Conservation (phyloP, 2,329 filamentous ascomycete species). For the Beauveria sp. region DNA sequence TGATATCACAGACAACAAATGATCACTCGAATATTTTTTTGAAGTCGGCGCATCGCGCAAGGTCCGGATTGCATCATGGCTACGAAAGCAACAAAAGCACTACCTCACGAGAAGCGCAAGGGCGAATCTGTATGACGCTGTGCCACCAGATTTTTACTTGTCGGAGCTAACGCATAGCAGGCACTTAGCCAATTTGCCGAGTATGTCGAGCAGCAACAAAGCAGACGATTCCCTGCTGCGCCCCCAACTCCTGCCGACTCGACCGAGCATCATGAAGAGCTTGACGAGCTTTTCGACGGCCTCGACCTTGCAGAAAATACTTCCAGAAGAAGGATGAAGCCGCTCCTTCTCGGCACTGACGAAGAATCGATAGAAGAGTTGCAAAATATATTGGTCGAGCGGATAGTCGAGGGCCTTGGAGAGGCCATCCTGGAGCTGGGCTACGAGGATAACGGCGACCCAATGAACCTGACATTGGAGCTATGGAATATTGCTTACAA, state of each 20-base stretch:
- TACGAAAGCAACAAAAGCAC: conserved; percentile 49
- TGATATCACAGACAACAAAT: conserved; percentile 15
- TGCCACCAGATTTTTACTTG: conserved; percentile 16
- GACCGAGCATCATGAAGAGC: conserved; percentile 62
- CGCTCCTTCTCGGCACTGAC: conserved; percentile 60
- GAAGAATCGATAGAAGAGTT: conserved; percentile 58
- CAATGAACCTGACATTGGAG: conserved; percentile 65
- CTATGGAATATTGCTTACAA: conserved; percentile 69
- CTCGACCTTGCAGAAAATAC: conserved; percentile 70
- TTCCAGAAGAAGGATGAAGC: conserved; percentile 61
- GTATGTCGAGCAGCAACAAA: conserved; percentile 92
- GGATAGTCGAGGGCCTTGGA: conserved; percentile 75
- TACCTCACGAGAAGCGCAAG: conserved; percentile 72
- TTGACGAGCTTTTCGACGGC: conserved; percentile 87
- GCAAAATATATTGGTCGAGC: conserved; percentile 54
- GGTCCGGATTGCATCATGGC: conserved; percentile 38
- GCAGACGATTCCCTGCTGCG: conserved; percentile 51
- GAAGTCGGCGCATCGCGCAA: conserved; percentile 13
- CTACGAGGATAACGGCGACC: conserved; percentile 80
- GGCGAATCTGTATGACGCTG: conserved; percentile 62
- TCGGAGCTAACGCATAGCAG: conserved; percentile 21
- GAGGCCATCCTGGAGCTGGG: conserved; percentile 90
- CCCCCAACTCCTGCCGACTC: conserved; percentile 21
- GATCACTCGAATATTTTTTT: conserved; percentile 23
- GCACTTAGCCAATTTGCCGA: conserved; percentile 95